phyloP scores from a whole-genome alignment of 108 stramenopile species.

The Nannochloropsis salina region DNA sequence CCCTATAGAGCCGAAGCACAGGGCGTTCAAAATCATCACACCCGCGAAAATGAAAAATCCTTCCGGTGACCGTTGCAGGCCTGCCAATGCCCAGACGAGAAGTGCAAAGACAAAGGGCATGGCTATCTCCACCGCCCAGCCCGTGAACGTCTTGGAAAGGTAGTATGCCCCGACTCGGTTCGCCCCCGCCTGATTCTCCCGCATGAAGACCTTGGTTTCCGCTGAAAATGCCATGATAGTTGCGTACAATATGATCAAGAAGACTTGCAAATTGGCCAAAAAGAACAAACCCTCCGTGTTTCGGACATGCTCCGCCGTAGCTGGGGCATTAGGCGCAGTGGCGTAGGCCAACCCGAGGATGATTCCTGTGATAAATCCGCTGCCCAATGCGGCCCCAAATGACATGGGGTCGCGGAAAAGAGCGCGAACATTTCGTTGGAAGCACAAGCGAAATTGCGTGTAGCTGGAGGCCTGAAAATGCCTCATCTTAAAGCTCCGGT shows the following conservation, averaged over 20 bases:
- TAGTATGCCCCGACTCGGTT: not conserved
- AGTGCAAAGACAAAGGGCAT: not conserved
- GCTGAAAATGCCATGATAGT: not conserved
- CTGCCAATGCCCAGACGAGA: not conserved
- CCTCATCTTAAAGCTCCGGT: conserved; percentile 1
- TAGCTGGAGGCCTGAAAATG: not conserved
- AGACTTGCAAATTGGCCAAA: not conserved
- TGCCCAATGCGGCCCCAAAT: not conserved
- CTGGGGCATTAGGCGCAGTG: not conserved
- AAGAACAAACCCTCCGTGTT: conserved; percentile 2
- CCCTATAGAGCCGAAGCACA: conserved; percentile 16
- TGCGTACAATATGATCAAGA: conserved; percentile 5
- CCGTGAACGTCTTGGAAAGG: conserved; percentile 8
- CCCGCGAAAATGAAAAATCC: not conserved
- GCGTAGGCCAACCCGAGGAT: conserved; percentile 9
- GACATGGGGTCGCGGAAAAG: conserved; percentile 19
- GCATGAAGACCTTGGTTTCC: not conserved
- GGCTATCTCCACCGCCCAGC: not conserved
- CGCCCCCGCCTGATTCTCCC: not conserved
- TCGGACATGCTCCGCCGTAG: not conserved
- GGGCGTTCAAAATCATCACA: conserved; percentile 14
- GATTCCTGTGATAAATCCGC: not conserved
- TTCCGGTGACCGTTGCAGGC: not conserved
- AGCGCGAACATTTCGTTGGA: not conserved
- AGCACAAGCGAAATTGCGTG: conserved; percentile 12